These are phyloP conservation scores for Colletotrichum lini DNA, from an alignment of 2,329 filamentous ascomycete genomes.

Conservation along the genomic window DNA sequence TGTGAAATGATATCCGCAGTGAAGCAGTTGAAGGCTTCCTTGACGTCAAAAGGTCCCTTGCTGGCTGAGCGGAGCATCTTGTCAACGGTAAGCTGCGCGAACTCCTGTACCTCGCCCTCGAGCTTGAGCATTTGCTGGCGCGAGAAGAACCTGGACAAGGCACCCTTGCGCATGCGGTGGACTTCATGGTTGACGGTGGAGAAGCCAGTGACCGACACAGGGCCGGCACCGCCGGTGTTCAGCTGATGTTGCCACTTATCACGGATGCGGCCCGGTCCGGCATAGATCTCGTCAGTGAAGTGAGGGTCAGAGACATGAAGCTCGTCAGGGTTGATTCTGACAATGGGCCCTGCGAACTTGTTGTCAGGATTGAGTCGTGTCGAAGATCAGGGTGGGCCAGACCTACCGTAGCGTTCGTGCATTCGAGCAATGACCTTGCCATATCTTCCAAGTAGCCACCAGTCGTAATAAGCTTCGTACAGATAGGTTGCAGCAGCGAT, in stretches of 20 bases:
- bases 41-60: slow-evolving; percentile 50
- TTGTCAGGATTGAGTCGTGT: slow-evolving; percentile 12
- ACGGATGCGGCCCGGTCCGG: slow-evolving; percentile 40
- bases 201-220: slow-evolving; percentile 44
- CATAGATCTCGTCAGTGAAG: slow-evolving; percentile 57
- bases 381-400: not conserved
- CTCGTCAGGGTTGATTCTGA: slow-evolving; percentile 57
- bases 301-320: slow-evolving; percentile 54
- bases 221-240: slow-evolving; percentile 45
- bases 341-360: slow-evolving; percentile 50
- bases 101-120: slow-evolving; percentile 35
- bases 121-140: slow-evolving; percentile 44
- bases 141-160: slow-evolving; percentile 53
- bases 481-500: slow-evolving; percentile 34
- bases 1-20: slow-evolving; percentile 56
- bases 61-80: slow-evolving; percentile 44
- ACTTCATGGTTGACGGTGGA: slow-evolving; percentile 50
- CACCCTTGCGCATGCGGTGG: slow-evolving; percentile 50
- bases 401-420: slow-evolving; percentile 37
- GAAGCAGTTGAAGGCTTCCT: slow-evolving; percentile 56
- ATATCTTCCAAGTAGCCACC: slow-evolving; percentile 33
- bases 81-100: slow-evolving; percentile 34
- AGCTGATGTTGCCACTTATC: slow-evolving; percentile 46
- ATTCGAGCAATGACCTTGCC: slow-evolving; percentile 37
- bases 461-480: slow-evolving; percentile 39